A percentile compares a stretch with the other conserved stretches of the same genome.
Evolutionary conservation across 2,329 filamentous ascomycete genomes (phyloP).

Genomic region (Trichoderma citrinoviride): DNA sequence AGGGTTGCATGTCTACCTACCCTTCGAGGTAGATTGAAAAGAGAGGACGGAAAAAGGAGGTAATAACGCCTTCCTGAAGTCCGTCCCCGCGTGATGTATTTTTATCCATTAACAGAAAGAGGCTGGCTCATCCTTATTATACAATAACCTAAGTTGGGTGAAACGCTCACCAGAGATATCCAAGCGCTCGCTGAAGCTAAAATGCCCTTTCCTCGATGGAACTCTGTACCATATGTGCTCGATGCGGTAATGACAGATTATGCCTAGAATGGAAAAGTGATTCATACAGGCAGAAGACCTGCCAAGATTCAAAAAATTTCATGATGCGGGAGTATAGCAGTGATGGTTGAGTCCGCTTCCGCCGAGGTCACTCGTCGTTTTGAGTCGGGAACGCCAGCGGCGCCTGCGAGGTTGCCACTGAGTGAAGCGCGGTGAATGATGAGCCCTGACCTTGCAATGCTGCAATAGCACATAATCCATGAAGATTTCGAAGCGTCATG

Average conservation of each 20-base stretch:
- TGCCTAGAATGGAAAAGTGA: not conserved
- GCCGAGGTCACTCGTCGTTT: not conserved
- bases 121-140: not conserved
- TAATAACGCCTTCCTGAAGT: not conserved
- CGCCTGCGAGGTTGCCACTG: not conserved
- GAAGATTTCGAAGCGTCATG: not conserved
- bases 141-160: slow-evolving; percentile 1
- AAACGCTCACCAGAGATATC: slow-evolving; percentile 6
- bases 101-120: not conserved
- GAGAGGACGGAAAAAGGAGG: not conserved
- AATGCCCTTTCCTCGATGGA: not conserved
- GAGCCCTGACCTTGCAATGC: not conserved
- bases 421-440: not conserved
- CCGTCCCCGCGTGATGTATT: not conserved
- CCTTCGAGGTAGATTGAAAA: not conserved
- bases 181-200: slow-evolving; percentile 13
- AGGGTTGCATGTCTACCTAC: not conserved
- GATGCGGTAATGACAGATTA: not conserved
- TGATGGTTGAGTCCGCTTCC: not conserved
- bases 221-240: not conserved
- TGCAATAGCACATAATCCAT: not conserved
- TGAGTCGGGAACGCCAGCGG: not conserved
- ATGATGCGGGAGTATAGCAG: not conserved
- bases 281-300: not conserved
- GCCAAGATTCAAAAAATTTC: not conserved